These are phyloP conservation scores for Pseudocercospora pini-densiflorae DNA, from an alignment of 2,329 filamentous ascomycete species.

Conservation along the genomic window DNA sequence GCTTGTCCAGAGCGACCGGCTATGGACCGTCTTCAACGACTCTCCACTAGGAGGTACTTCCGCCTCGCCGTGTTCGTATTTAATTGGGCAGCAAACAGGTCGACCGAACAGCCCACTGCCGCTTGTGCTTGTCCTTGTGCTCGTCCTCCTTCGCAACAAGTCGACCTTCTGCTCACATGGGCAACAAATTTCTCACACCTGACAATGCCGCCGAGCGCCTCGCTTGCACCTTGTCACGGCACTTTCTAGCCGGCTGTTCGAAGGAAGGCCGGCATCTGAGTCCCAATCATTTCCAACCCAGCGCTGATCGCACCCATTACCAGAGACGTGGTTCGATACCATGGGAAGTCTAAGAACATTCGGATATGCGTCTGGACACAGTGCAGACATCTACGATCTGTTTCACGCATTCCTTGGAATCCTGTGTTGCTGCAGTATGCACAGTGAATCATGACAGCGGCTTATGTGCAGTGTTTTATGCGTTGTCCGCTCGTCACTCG, in stretches of 20 bases:
- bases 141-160: too few species aligned
- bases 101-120: too few species aligned
- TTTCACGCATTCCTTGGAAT: not conserved
- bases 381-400: not conserved
- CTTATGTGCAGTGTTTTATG: not conserved
- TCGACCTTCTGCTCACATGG: not conserved
- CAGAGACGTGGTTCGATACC: not conserved
- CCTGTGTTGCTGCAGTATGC: not conserved
- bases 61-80: not conserved
- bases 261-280: not conserved
- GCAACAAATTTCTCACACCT: not conserved
- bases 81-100: too few species aligned
- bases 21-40: not conserved
- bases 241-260: not conserved
- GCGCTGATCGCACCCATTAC: not conserved
- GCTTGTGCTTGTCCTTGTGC: too few species aligned
- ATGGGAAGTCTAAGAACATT: not conserved
- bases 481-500: not conserved
- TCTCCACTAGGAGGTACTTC: not conserved
- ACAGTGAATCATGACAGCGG: not conserved
- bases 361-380: not conserved
- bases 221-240: not conserved
- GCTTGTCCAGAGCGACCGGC: not conserved
- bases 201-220: not conserved
- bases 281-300: slow-evolving; percentile 1